These are phyloP conservation scores for Leptomonas seymouri DNA, from an alignment of 208 protist genomes.

Conservation along the genomic window DNA sequence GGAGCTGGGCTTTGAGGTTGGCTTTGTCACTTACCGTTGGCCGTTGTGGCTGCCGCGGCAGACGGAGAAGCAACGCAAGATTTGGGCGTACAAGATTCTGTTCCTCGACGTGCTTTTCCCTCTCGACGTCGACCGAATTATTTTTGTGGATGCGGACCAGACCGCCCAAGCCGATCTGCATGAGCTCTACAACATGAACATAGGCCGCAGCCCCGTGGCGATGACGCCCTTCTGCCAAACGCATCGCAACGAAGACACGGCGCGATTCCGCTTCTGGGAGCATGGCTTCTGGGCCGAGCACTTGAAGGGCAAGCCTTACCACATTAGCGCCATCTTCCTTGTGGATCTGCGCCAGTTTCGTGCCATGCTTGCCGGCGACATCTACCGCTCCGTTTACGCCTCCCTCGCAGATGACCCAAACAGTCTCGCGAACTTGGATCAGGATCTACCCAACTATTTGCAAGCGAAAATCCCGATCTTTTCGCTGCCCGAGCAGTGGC, in stretches of 20 bases:
- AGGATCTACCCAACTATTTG: slow-evolving; percentile 98
- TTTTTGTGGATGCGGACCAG: slow-evolving; percentile 99
- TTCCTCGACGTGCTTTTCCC: slow-evolving; percentile 99
- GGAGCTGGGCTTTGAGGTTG: slow-evolving; percentile 94
- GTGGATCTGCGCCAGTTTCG: slow-evolving; percentile 94
- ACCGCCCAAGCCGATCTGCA: slow-evolving; percentile 79
- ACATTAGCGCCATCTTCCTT: slow-evolving; percentile 98
- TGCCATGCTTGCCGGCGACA: slow-evolving; percentile 91
- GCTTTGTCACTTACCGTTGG: slow-evolving; percentile 98
- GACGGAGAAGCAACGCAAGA: slow-evolving; percentile 98
- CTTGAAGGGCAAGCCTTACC: slow-evolving; percentile 95
- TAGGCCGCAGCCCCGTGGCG: slow-evolving; percentile 92
- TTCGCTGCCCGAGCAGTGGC: slow-evolving; percentile 98
- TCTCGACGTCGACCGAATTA: slow-evolving; percentile 94
- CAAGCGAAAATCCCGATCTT: slow-evolving; percentile 94
- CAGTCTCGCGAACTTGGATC: slow-evolving; percentile 88
- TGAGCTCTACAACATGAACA: slow-evolving; percentile 98
- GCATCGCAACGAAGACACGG: slow-evolving; percentile 89
- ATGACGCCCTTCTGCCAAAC: slow-evolving; percentile 98
- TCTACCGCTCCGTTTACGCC: slow-evolving; percentile 92
- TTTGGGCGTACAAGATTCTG: slow-evolving; percentile 99
- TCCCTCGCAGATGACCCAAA: slow-evolving; percentile 91
- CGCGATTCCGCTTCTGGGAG: slow-evolving; percentile 93
- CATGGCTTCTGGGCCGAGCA: slow-evolving; percentile 96
- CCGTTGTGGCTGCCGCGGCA: slow-evolving; percentile 96